Evolutionary conservation across 805 yeast species (phyloP), one percentile per base, ranked within the genome.

Genomic region (Yueomyces sinensis): DNA sequence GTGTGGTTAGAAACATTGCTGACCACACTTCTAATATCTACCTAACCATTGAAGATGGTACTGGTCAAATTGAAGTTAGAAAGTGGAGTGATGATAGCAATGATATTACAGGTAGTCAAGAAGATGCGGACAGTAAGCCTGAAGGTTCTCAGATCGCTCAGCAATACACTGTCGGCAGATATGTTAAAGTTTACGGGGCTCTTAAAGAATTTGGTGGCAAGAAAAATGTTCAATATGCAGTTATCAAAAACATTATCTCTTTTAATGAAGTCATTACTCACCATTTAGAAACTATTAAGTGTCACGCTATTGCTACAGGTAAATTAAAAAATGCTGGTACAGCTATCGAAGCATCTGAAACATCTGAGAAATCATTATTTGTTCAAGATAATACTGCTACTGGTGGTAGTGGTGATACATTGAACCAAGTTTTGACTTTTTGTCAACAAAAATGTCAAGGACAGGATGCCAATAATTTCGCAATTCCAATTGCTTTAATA

Each of bases 1-100:
- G 86, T 1, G 73, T 80, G 16, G 62, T 81, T n/a, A 66, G 89
- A 49, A 73, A 72, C 38, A 70, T 78, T 13, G 65, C 66, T 3
- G 74, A 74, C 38, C 68, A 67, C 38, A 68, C 80, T 2, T 63
- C 77, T 6, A 72, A 74, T 30, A 57, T 76, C 20, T 57, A 59
- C 16, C 51, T 78, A 31, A 72, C 75, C 15, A 49, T 81, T n/a
- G 91, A 81, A 47, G 93, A 81, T 52, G 89, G 91, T 9, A 76
- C 91, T 0, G 86, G 84, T 0, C 59, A 68, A 3, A 62, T 76
- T 5, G 77, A 75, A 18, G 66, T 80, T 32, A 68, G 79, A 46
- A 68, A 69, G 41, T 81, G 89, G 89, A 57, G 63, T 37, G 66
- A 67, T 32, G 72, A 70, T 18, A 50, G 51, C 0, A 39, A 31